These are phyloP conservation scores for Rhizoctonia solani DNA, from an alignment of 1,284 basidiomycete genomes.

Conservation along the genomic window DNA sequence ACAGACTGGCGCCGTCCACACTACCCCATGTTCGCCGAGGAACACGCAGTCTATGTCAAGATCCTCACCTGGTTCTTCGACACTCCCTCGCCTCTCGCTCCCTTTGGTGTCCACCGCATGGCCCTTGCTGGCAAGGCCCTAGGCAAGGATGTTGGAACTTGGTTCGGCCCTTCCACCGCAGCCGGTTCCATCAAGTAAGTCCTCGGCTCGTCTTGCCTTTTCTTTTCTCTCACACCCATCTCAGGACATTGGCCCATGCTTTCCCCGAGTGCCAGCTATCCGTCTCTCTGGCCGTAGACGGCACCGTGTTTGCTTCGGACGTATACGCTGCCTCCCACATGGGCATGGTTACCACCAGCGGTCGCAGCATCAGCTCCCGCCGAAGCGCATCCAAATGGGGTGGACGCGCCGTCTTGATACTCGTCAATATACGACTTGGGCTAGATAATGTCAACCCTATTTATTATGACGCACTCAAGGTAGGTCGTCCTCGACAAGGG, in stretches of 20 bases:
- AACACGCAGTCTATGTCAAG: slow-evolving; percentile 78
- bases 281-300: slow-evolving; percentile 82
- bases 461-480: slow-evolving; percentile 94
- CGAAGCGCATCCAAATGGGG: slow-evolving; percentile 62
- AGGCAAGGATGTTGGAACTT: slow-evolving; percentile 94
- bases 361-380: slow-evolving; percentile 34
- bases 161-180: slow-evolving; percentile 97
- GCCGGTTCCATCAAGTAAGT: slow-evolving; percentile 90
- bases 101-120: slow-evolving; percentile 96
- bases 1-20: slow-evolving; percentile 82
- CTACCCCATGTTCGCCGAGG: slow-evolving; percentile 47
- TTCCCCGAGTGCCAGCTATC: slow-evolving; percentile 83
- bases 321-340: slow-evolving; percentile 79
- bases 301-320: slow-evolving; percentile 82
- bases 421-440: slow-evolving; percentile 87
- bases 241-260: slow-evolving; percentile 72
- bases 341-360: slow-evolving; percentile 31
- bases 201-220: background rate
- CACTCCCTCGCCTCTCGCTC: slow-evolving; percentile 82
- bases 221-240: slow-evolving; percentile 18
- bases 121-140: slow-evolving; percentile 92
- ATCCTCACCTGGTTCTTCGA: slow-evolving; percentile 96
- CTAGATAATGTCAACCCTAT: slow-evolving; percentile 93
- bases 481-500: slow-evolving; percentile 43
- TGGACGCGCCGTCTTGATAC: slow-evolving; percentile 79